Conservation (phyloP, 2,329 filamentous ascomycete species). For the Aspergillus ibericus region DNA sequence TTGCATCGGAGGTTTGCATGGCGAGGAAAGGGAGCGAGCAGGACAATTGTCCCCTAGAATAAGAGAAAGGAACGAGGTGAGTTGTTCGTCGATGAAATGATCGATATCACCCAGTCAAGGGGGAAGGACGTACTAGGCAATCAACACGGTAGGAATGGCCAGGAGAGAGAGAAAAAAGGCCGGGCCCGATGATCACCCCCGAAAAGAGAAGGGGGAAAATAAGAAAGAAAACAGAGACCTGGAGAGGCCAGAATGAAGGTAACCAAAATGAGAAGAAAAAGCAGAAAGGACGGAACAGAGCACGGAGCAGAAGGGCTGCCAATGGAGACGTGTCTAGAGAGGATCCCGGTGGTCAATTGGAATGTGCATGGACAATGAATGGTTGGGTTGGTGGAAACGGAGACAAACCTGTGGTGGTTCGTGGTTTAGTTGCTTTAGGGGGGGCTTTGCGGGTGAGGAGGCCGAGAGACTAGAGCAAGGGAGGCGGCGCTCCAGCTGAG, state of each 20-base stretch:
- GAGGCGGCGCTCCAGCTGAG: constrained; percentile 5
- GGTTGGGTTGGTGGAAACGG: constrained; percentile 28
- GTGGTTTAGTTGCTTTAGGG: constrained; percentile 19
- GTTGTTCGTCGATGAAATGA: constrained; percentile 6
- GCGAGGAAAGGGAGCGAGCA: constrained; percentile 52
- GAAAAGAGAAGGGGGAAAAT: constrained; percentile 19
- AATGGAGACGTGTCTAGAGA: constrained; percentile 34
- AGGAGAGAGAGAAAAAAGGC: constrained; percentile 18
- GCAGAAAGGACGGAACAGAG: constrained; percentile 24
- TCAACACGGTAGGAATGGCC: constrained; percentile 32
- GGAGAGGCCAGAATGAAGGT: constrained; percentile 17
- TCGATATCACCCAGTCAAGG: constrained; percentile 20
- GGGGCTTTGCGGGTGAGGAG: constrained; percentile 13
- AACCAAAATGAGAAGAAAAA: constrained; percentile 14
- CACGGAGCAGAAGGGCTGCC: constrained; percentile 22
- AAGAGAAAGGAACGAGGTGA: constrained; percentile 69
- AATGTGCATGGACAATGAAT: constrained; percentile 27
- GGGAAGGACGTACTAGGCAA: constrained; percentile 24
- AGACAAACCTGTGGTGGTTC: constrained; percentile 21
- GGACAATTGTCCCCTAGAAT: constrained; percentile 80
- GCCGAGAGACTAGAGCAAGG: constrained; percentile 7
- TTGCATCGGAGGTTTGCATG: constrained; percentile 82
- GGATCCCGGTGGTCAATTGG: constrained; percentile 30
- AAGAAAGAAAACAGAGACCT: constrained; percentile 15
- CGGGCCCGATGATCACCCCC: constrained; percentile 19